Base-by-base conservation (phyloP, 768 basidiomycete species). In the Boletus sensibilis region DNA sequence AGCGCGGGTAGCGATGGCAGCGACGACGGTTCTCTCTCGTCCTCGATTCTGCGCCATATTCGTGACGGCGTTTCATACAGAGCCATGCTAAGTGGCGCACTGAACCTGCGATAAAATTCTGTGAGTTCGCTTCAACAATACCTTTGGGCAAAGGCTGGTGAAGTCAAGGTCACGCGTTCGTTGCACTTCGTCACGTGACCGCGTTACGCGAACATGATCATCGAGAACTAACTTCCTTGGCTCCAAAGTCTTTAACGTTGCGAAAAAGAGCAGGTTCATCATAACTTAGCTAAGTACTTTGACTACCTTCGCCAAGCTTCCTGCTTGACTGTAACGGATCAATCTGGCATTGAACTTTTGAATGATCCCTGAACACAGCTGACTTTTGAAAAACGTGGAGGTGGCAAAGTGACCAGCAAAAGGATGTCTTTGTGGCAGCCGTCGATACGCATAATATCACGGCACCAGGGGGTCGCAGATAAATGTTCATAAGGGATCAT, bases 11-110 rank as follows among this genome's bases (percentile, higher is more conserved):
- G 71, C 4, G 89, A 90, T 2, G 91, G 91, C 3, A 94, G 75
- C 31, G 91, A 93, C 11, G 92, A 88, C 78, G 92, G 87, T 59
- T 91, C 89, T 59, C 77, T 72, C 57, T 84, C 82, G 62, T 91
- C 87, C 69, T 93, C 84, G 49, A 94, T 92, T 44, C 92, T 82
- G 29, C 91, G 81, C 87, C 87, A 90, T 65, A 94, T 85, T 42
- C 90, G 79, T 25, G 92, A 93, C 0, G 91, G 91, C 16, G 91
- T 94, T 72, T 94, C 91, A 27, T 84, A 77, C 73, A 82, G 71
- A 16, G 77, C 77, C 65, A 84, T 78, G 74, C 27, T 39, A 14
- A 23, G 51, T 8, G 43, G 33, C 8, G 11, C 16, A 48, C 43
- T 25, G 38, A n/a, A 38, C 54, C 44, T 59, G 57, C 40, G 16